Conservation (phyloP, 2,329 filamentous ascomycete genomes). For the Monosporascus sp. region DNA sequence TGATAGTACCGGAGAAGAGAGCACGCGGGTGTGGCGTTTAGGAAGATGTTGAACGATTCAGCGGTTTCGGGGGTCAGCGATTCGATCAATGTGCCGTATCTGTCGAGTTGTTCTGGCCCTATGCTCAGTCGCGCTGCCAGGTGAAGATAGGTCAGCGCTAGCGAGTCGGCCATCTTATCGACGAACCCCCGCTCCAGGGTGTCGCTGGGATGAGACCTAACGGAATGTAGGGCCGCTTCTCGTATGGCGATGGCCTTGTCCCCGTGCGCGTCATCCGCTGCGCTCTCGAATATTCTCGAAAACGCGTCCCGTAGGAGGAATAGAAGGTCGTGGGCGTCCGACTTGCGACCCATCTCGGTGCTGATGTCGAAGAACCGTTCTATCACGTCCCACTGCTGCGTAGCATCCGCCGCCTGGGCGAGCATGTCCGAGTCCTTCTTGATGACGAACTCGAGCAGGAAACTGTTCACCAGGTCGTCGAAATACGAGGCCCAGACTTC, state of each 20-base stretch:
- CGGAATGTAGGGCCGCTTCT: slow-evolving; percentile 15
- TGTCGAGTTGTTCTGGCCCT: slow-evolving; percentile 13
- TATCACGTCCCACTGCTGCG: slow-evolving; percentile 21
- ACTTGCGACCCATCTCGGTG: slow-evolving; percentile 16
- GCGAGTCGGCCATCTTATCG: slow-evolving; percentile 14
- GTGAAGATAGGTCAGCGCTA: slow-evolving; percentile 20
- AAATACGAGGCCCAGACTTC: slow-evolving; percentile 20
- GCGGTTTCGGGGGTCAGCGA: slow-evolving; percentile 17
- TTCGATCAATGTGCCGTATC: slow-evolving; percentile 14
- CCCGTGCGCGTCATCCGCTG: slow-evolving; percentile 9
- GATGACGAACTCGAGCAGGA: slow-evolving; percentile 14
- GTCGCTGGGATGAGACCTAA: slow-evolving; percentile 18
- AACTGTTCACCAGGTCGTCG: slow-evolving; percentile 24
- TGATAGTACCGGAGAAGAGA: slow-evolving; percentile 23
- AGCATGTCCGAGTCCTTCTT: slow-evolving; percentile 16
- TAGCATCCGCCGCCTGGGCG: slow-evolving; percentile 19
- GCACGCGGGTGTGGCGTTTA: slow-evolving; percentile 14
- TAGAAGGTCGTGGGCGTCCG: slow-evolving; percentile 20
- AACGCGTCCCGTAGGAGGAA: slow-evolving; percentile 21
- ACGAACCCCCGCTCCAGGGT: slow-evolving; percentile 14
- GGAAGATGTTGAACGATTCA: slow-evolving; percentile 13
- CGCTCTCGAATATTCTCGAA: slow-evolving; percentile 16
- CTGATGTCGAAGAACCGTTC: slow-evolving; percentile 19
- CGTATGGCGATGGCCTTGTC: slow-evolving; percentile 17
- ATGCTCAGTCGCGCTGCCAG: slow-evolving; percentile 15